Conservation (phyloP, 2,329 filamentous ascomycete genomes). For the Fusarium dlaminii region DNA sequence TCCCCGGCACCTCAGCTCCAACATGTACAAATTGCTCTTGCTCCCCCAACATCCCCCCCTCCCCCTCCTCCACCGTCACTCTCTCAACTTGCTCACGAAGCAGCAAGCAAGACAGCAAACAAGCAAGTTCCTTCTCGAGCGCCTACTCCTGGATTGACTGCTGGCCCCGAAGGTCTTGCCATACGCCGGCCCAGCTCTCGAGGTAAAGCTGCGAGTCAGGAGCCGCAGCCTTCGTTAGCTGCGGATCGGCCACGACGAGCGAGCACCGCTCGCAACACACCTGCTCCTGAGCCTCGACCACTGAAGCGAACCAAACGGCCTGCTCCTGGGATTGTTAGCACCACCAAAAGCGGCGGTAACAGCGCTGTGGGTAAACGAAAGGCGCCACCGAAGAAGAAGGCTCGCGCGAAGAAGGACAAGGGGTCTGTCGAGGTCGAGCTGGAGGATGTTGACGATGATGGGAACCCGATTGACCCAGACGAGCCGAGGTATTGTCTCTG, state of each 20-base stretch:
- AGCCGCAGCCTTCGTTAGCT: slow-evolving; percentile 59
- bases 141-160: slow-evolving; percentile 48
- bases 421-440: slow-evolving; percentile 55
- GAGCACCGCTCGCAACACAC: slow-evolving; percentile 67
- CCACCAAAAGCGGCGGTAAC: slow-evolving; percentile 67
- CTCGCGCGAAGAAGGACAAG: slow-evolving; percentile 60
- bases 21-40: slow-evolving; percentile 2
- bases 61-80: slow-evolving; percentile 15
- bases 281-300: slow-evolving; percentile 59
- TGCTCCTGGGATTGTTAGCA: slow-evolving; percentile 76
- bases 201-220: slow-evolving; percentile 62
- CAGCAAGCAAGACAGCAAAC: slow-evolving; percentile 13
- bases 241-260: slow-evolving; percentile 64
- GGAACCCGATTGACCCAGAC: slow-evolving; percentile 76
- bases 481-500: slow-evolving; percentile 83
- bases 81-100: slow-evolving; percentile 29
- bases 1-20: slow-evolving; percentile 37
- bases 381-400: slow-evolving; percentile 73
- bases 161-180: slow-evolving; percentile 47
- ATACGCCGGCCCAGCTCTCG: slow-evolving; percentile 61
- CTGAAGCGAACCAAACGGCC: slow-evolving; percentile 73
- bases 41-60: slow-evolving; percentile 7
- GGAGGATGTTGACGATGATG: slow-evolving; percentile 73
- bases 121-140: slow-evolving; percentile 48
- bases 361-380: slow-evolving; percentile 78